These are phyloP conservation scores for Zangia roseola DNA, from an alignment of 768 basidiomycete species.

Conservation along the genomic window DNA sequence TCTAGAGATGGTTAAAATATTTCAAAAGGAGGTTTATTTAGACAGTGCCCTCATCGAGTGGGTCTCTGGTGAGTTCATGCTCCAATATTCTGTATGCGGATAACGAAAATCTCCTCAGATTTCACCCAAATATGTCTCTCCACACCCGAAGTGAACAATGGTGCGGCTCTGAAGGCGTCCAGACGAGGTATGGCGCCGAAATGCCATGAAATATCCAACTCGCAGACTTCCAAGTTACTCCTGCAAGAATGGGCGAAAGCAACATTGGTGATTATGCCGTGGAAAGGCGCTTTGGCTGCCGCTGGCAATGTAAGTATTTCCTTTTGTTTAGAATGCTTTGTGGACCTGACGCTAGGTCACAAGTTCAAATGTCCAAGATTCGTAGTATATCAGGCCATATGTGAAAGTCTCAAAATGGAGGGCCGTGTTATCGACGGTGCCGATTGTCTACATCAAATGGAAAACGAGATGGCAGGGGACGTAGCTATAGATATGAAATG, in stretches of 20 bases:
- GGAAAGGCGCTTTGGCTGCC: conserved; percentile 4
- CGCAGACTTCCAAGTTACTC: not conserved
- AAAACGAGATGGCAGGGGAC: too few species aligned
- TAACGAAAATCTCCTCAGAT: not conserved
- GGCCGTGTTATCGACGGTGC: not conserved
- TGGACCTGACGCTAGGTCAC: not conserved
- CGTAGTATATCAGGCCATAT: not conserved
- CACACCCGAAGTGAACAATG: not conserved
- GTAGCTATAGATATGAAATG: too few species aligned
- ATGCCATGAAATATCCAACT: too few species aligned
- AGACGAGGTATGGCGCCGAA: not conserved
- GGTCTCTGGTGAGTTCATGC: not conserved
- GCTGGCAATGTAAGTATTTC: not conserved
- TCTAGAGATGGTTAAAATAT: not conserved
- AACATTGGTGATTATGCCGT: not conserved
- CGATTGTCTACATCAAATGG: not conserved
- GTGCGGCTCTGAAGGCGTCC: not conserved
- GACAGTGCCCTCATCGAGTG: not conserved
- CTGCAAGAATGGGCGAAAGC: conserved; percentile 7
- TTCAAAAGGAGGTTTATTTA: not conserved
- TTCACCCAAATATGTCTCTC: not conserved
- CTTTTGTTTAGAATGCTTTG: not conserved
- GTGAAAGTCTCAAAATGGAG: not conserved
- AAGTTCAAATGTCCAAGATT: not conserved
- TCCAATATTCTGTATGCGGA: not conserved